These are phyloP conservation scores for Pisolithus microcarpus DNA, from an alignment of 768 basidiomycete genomes.

Conservation along the genomic window DNA sequence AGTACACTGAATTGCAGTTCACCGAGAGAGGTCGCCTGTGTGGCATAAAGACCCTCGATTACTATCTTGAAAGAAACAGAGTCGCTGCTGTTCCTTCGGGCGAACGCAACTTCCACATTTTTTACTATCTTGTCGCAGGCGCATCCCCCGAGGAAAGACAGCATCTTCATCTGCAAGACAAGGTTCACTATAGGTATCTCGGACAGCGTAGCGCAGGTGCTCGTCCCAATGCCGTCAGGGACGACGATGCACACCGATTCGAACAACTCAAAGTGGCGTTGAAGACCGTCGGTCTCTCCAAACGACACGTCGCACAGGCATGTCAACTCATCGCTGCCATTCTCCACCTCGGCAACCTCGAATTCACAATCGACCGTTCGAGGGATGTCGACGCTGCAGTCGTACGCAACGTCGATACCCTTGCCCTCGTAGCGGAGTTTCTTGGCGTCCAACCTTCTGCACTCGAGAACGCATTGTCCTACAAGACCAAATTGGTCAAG, in stretches of 20 bases:
- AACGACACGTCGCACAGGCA: conserved; percentile 90
- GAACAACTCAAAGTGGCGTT: conserved; percentile 92
- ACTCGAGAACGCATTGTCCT: conserved; percentile 77
- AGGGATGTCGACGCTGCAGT: conserved; percentile 91
- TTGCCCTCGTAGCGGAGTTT: conserved; percentile 86
- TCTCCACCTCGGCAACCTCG: conserved; percentile 92
- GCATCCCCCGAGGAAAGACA: conserved; percentile 83
- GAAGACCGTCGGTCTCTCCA: conserved; percentile 89
- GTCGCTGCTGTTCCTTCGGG: conserved; percentile 85
- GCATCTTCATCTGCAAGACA: conserved; percentile 79
- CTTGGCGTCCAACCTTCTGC: conserved; percentile 70
- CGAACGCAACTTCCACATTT: conserved; percentile 96
- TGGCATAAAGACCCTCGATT: conserved; percentile 93
- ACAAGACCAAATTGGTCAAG: conserved; percentile 87
- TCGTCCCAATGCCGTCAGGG: conserved; percentile 42
- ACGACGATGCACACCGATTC: conserved; percentile 83
- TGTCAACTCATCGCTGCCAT: conserved; percentile 95
- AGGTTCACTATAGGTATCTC: conserved; percentile 79
- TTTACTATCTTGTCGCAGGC: conserved; percentile 93
- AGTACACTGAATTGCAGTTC: conserved; percentile 98
- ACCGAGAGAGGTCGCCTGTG: conserved; percentile 82
- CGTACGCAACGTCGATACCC: conserved; percentile 75
- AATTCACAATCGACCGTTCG: conserved; percentile 77
- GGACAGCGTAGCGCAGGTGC: conserved; percentile 53
- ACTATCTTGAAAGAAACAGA: conserved; percentile 88